phyloP scores from a whole-genome alignment of 225 moss, liverwort and hornwort species.

The Anthoceros angustus region DNA sequence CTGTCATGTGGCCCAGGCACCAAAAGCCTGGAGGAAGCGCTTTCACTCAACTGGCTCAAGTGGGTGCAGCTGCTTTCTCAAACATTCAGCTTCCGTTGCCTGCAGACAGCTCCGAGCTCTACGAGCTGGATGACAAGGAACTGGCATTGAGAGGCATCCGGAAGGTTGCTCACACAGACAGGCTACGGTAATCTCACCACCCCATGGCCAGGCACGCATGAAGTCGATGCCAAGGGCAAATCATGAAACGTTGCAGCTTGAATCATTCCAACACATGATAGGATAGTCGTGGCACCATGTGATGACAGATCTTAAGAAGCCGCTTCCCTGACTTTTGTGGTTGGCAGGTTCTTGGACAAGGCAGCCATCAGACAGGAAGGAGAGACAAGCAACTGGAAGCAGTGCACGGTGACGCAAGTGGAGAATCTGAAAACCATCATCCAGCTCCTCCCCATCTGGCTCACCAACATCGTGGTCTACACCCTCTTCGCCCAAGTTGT shows the following conservation, averaged over 20 bases:
- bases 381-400: not conserved
- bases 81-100: not conserved
- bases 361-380: not conserved
- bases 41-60: not conserved
- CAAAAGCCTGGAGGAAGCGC: not conserved
- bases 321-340: not conserved
- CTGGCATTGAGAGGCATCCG: not conserved
- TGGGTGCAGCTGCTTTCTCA: not conserved
- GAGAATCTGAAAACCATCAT: conserved; percentile 1
- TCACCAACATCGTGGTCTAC: conserved; percentile 4
- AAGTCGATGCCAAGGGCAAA: not conserved
- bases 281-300: not conserved
- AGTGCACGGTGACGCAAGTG: conserved; percentile 1
- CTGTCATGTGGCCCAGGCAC: not conserved
- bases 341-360: not conserved
- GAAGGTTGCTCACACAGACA: conserved; percentile 2
- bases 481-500: not conserved
- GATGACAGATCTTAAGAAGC: not conserved
- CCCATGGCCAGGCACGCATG: not conserved
- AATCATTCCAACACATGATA: not conserved
- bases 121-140: not conserved
- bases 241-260: no score
- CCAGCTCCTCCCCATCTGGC: not conserved
- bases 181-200: not conserved
- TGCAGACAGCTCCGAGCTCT: not conserved